Conservation (phyloP, 139 green algal species). For the Pseudopediastrum boryanum region DNA sequence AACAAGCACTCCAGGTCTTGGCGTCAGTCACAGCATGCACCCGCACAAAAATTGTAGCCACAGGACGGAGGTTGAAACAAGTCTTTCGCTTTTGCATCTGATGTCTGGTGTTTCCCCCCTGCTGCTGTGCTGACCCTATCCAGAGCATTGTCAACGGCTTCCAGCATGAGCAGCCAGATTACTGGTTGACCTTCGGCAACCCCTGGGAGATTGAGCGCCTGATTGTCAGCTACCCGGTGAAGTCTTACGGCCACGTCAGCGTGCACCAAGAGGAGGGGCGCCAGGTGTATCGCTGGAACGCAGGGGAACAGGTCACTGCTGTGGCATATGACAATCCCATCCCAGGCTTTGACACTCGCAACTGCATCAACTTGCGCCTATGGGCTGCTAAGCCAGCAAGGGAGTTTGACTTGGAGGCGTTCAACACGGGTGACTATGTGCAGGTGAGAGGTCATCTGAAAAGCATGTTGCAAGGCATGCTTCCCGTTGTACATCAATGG, state of each 20-base stretch:
- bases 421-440: conserved; percentile 92
- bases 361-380: conserved; percentile 98
- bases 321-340: conserved; percentile 99
- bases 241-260: conserved; percentile 39
- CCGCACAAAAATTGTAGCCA: too few relatives aligned
- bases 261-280: conserved; percentile 36
- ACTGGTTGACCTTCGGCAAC: conserved; percentile 95
- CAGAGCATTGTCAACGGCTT: conserved; percentile 51
- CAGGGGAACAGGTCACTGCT: conserved; percentile 76
- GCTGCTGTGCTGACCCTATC: too few relatives aligned
- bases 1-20: too few relatives aligned
- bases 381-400: conserved; percentile 93
- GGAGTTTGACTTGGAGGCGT: conserved; percentile 98
- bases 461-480: too few relatives aligned
- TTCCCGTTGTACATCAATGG: too few relatives aligned
- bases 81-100: too few relatives aligned
- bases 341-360: conserved; percentile 95
- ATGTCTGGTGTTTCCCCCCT: too few relatives aligned
- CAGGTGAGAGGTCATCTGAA: conserved; percentile 40
- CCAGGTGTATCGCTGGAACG: conserved; percentile 15
- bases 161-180: conserved; percentile 93
- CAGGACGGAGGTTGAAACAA: too few relatives aligned
- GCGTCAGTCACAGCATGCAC: too few relatives aligned
- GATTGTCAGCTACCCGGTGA: conserved; percentile 41
- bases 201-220: conserved; percentile 73